Evolutionary conservation across 73 alveolate genomes (phyloP).

Genomic region (Paramecium primaurelia): DNA sequence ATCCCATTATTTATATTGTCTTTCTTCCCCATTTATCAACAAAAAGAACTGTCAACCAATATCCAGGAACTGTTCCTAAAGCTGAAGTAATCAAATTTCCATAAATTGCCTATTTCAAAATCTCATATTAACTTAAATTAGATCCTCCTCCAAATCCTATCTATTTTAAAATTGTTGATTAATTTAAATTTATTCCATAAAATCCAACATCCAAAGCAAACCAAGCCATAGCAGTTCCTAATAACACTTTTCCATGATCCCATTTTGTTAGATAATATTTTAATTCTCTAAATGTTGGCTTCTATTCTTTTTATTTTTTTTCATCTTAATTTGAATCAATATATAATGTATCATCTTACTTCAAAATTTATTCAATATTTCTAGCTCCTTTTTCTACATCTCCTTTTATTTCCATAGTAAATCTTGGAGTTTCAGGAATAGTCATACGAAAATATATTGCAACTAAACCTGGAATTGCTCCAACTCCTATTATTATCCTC

Average conservation of each 20-base stretch:
- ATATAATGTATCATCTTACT: background rate
- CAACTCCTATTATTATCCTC: slow-evolving; percentile 26
- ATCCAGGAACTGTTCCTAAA: slow-evolving; percentile 53
- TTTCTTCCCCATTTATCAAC: slow-evolving; percentile 42
- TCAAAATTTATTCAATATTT: background rate
- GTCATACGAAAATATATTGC: slow-evolving; percentile 38
- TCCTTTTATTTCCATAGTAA: slow-evolving; percentile 9
- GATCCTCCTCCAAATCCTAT: background rate
- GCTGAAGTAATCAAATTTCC: background rate
- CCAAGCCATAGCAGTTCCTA: slow-evolving; percentile 19
- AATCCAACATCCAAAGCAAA: slow-evolving; percentile 25
- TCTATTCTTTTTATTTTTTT: background rate
- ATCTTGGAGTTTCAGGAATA: slow-evolving; percentile 31
- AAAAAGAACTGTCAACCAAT: slow-evolving; percentile 8
- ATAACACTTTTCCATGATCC: background rate
- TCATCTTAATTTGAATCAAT: background rate
- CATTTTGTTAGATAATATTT: background rate
- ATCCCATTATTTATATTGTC: slow-evolving; percentile 13
- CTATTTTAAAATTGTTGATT: background rate
- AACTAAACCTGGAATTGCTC: slow-evolving; percentile 19
- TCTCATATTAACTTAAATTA: background rate
- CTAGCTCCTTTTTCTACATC: background rate
- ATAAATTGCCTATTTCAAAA: background rate
- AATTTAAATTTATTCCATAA: slow-evolving; percentile 9
- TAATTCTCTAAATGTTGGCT: background rate